phyloP scores from a whole-genome alignment of 352 stramenopile genomes.

The Phytophthora pinifolia region DNA sequence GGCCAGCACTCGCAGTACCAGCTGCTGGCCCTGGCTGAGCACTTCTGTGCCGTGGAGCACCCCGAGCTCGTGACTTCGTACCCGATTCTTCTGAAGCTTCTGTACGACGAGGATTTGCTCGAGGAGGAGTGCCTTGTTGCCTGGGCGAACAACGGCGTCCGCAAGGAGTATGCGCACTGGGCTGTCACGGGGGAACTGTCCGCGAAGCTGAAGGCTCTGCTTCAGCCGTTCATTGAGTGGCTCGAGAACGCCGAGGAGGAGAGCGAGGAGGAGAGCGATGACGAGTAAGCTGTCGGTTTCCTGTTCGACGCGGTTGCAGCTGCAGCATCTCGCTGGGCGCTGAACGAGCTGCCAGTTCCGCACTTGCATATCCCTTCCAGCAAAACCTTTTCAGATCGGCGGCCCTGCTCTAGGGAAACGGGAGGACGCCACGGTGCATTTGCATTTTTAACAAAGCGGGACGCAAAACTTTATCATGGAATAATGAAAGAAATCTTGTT shows the following conservation, averaged over 20 bases:
- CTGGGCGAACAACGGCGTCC: slow-evolving; percentile 82
- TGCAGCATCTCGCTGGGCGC: neutral
- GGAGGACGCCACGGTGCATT: slow-evolving; percentile 6
- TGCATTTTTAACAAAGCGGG: slow-evolving; percentile 8
- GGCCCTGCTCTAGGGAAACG: neutral
- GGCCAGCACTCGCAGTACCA: slow-evolving; percentile 92
- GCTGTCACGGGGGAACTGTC: slow-evolving; percentile 89
- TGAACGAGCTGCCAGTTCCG: slow-evolving; percentile 7
- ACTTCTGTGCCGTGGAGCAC: slow-evolving; percentile 91
- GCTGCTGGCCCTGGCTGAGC: slow-evolving; percentile 90
- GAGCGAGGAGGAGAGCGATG: slow-evolving; percentile 72
- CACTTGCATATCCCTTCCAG: slow-evolving; percentile 21
- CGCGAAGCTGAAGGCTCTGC: slow-evolving; percentile 79
- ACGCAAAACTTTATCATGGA: neutral
- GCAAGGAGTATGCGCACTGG: slow-evolving; percentile 86
- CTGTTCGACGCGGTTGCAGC: slow-evolving; percentile 7
- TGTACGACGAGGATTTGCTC: slow-evolving; percentile 97
- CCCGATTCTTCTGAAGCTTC: slow-evolving; percentile 94
- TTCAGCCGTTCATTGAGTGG: slow-evolving; percentile 96
- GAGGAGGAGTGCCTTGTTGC: slow-evolving; percentile 95
- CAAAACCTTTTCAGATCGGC: slow-evolving; percentile 1
- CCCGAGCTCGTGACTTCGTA: slow-evolving; percentile 80
- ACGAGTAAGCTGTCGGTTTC: slow-evolving; percentile 41
- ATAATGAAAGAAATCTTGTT: slow-evolving; percentile 19
- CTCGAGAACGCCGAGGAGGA: slow-evolving; percentile 96